A percentile compares a stretch with the other conserved stretches of the same genome.
Evolutionary conservation across 345 rosid species (phyloP).

Genomic region (Eucalyptus regnans): DNA sequence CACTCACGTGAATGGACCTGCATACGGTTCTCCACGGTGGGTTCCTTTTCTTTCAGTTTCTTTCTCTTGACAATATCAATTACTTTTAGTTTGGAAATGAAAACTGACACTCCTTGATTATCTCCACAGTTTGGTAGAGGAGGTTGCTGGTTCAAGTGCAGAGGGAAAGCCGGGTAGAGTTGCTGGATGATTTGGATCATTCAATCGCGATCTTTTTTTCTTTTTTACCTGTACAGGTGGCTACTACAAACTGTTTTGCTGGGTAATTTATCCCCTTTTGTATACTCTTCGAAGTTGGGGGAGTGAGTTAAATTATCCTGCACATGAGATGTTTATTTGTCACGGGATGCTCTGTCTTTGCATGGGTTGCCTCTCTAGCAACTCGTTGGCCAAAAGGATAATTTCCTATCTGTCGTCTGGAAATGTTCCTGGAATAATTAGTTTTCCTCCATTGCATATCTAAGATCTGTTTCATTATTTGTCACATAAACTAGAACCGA

Average conservation of each 20-base stretch:
- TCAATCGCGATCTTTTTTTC: background rate
- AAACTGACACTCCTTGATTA: background rate
- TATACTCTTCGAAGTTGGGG: background rate
- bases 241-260: background rate
- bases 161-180: constrained; percentile 9
- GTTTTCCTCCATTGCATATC: background rate
- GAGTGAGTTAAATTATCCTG: constrained; percentile 9
- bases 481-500: background rate
- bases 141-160: constrained; percentile 32
- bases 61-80: background rate
- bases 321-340: background rate
- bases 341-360: background rate
- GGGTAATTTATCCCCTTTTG: constrained; percentile 14
- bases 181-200: constrained; percentile 6
- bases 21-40: constrained; percentile 29
- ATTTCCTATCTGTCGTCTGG: background rate
- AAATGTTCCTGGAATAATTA: background rate
- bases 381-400: background rate
- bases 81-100: background rate
- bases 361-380: constrained; percentile 16
- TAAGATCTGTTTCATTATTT: background rate
- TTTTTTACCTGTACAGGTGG: background rate
- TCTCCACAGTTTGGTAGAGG: constrained; percentile 33
- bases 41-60: background rate
- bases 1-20: constrained; percentile 14